These are phyloP conservation scores for Suhomyces faveliae DNA, from an alignment of 805 yeast genomes.

Conservation along the genomic window DNA sequence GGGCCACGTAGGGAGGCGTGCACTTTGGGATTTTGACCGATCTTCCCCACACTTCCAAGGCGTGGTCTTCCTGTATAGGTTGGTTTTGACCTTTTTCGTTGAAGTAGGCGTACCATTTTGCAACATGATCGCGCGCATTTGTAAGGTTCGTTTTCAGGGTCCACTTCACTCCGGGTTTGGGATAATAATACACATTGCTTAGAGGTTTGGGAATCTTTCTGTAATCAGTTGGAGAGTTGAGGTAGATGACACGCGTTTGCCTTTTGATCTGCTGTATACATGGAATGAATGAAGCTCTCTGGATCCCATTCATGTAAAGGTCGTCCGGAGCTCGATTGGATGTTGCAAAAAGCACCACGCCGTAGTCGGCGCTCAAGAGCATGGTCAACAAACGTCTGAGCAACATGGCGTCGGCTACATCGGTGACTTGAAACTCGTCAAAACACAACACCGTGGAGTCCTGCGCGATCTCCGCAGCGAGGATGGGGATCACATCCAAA, in stretches of 20 bases:
- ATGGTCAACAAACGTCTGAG: slow-evolving; percentile 70
- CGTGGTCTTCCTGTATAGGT: slow-evolving; percentile 16
- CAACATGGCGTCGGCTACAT: slow-evolving; percentile 98
- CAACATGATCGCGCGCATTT: slow-evolving; percentile 59
- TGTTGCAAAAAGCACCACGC: slow-evolving; percentile 87
- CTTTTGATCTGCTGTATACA: slow-evolving; percentile 78
- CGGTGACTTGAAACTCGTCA: slow-evolving; percentile 97
- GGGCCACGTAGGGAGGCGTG: slow-evolving; percentile 80
- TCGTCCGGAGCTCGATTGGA: slow-evolving; percentile 95
- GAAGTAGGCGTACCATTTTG: slow-evolving; percentile 78
- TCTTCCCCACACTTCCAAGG: slow-evolving; percentile 83
- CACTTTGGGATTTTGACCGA: slow-evolving; percentile 71
- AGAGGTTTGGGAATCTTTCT: slow-evolving; percentile 83
- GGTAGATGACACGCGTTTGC: slow-evolving; percentile 70
- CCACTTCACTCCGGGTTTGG: slow-evolving; percentile 61
- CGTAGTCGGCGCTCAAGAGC: slow-evolving; percentile 70
- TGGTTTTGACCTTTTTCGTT: slow-evolving; percentile 46
- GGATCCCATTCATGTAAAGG: slow-evolving; percentile 89
- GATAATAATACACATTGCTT: slow-evolving; percentile 74
- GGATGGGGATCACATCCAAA: slow-evolving; percentile 76
- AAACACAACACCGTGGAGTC: slow-evolving; percentile 80
- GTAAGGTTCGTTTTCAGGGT: slow-evolving; percentile 48
- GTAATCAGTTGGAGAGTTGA: slow-evolving; percentile 92
- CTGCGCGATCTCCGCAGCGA: slow-evolving; percentile 81
- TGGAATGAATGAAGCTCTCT: slow-evolving; percentile 87